Percentiles rank a stretch among this genome's conserved stretches.
Conservation (phyloP, 768 basidiomycete species). For the Trametes sanguinea region DNA sequence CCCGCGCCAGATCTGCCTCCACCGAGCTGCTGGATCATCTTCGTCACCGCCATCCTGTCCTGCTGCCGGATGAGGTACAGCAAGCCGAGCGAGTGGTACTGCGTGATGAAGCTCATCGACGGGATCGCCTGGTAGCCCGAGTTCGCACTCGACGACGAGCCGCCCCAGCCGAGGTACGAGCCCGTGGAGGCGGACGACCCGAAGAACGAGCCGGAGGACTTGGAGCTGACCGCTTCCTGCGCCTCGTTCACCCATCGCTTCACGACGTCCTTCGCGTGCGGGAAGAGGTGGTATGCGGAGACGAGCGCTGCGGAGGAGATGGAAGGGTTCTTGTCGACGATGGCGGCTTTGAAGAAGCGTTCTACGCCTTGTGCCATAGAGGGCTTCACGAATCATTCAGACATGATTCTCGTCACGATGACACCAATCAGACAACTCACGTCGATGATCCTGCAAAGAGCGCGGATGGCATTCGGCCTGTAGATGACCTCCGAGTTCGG, state of each 20-base stretch:
- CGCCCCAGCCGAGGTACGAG: constrained; percentile 76
- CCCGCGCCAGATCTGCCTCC: constrained; percentile 84
- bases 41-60: constrained; percentile 98
- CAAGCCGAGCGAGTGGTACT: constrained; percentile 95
- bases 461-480: constrained; percentile 95
- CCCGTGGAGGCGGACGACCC: constrained; percentile 44
- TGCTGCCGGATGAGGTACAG: constrained; percentile 95
- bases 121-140: constrained; percentile 75
- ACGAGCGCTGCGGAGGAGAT: constrained; percentile 96
- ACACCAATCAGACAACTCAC: too few relatives aligned
- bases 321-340: constrained; percentile 94
- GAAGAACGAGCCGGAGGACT: constrained; percentile 74
- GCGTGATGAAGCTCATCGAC: constrained; percentile 90
- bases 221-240: constrained; percentile 93
- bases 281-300: constrained; percentile 96
- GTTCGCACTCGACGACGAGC: constrained; percentile 49
- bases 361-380: constrained; percentile 99
- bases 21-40: constrained; percentile 98
- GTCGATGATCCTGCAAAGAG: constrained; percentile 94
- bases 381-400: constrained; percentile 56
- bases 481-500: constrained; percentile 98
- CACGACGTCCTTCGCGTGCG: constrained; percentile 91
- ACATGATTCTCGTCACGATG: too few relatives aligned
- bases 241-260: constrained; percentile 99
- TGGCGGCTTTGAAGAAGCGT: constrained; percentile 98